Percentiles rank a stretch among this genome's conserved stretches.
Evolutionary conservation across 2,329 filamentous ascomycete genomes (phyloP).

Genomic region (Mollisiaceae sp.): DNA sequence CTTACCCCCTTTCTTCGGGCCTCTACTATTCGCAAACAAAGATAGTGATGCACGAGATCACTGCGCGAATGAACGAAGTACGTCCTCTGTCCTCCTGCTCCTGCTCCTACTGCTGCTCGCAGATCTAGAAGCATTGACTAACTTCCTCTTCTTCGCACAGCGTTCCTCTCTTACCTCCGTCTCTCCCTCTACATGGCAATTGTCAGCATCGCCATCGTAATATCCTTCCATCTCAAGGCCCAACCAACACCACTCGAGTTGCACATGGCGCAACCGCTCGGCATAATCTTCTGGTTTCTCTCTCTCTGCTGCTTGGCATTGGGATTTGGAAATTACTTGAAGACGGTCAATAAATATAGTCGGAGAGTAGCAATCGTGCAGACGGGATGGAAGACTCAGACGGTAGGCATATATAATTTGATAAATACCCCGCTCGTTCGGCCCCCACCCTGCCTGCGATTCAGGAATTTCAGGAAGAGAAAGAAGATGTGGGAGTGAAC

Average conservation of each 20-base stretch:
- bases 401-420: constrained; percentile 53
- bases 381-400: constrained; percentile 89
- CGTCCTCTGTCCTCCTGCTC: background rate
- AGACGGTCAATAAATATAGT: constrained; percentile 80
- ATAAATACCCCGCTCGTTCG: background rate
- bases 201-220: constrained; percentile 85
- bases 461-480: background rate
- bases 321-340: constrained; percentile 87
- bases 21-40: constrained; percentile 69
- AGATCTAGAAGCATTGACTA: background rate
- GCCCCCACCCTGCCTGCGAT: background rate
- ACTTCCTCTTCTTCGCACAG: constrained; percentile 4
- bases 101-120: background rate
- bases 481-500: background rate
- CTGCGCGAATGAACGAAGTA: constrained; percentile 55
- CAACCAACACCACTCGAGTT: constrained; percentile 73
- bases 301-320: constrained; percentile 76
- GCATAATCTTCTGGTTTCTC: constrained; percentile 85
- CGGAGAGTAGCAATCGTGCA: constrained; percentile 83
- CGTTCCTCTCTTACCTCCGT: constrained; percentile 37
- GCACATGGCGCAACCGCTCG: constrained; percentile 80
- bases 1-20: constrained; percentile 47
- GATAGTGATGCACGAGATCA: constrained; percentile 67
- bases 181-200: constrained; percentile 72
- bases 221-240: constrained; percentile 88